Conservation (phyloP, 805 yeast species). For the Saccharomycopsis amapae region DNA sequence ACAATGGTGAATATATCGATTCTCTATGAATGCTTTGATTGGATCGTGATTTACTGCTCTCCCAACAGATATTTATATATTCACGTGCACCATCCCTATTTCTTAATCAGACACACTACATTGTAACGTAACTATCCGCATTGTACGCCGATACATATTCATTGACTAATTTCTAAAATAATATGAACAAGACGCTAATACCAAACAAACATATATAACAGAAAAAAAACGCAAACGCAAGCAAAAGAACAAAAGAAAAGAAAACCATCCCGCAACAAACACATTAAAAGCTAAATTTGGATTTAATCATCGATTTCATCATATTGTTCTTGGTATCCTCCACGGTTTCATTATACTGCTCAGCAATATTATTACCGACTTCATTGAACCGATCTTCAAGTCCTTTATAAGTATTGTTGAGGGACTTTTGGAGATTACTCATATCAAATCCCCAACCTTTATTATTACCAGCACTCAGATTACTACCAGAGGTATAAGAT, state of each 20-base stretch:
- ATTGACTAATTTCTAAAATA: too few species aligned
- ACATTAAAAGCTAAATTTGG: slow-evolving; percentile 33
- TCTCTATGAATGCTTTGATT: not conserved
- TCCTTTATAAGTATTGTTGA: slow-evolving; percentile 46
- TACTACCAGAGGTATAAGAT: slow-evolving; percentile 22
- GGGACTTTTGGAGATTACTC: slow-evolving; percentile 33
- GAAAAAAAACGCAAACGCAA: too few species aligned
- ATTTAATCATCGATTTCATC: slow-evolving; percentile 44
- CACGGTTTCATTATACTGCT: slow-evolving; percentile 44
- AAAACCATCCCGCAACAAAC: too few species aligned
- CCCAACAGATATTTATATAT: too few species aligned
- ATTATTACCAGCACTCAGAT: slow-evolving; percentile 16
- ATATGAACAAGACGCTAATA: too few species aligned
- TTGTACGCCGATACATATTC: too few species aligned
- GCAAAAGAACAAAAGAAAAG: too few species aligned
- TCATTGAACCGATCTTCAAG: slow-evolving; percentile 50
- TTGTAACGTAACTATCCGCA: too few species aligned
- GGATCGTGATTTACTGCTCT: too few species aligned
- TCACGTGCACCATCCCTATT: too few species aligned
- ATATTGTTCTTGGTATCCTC: slow-evolving; percentile 44
- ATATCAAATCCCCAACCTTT: slow-evolving; percentile 35
- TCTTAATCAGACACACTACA: too few species aligned
- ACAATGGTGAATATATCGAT: not conserved
- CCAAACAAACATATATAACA: too few species aligned
- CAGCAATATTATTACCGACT: slow-evolving; percentile 49